These are phyloP conservation scores for Rhodotorula taiwanensis DNA, from an alignment of 768 basidiomycete genomes.

Conservation along the genomic window DNA sequence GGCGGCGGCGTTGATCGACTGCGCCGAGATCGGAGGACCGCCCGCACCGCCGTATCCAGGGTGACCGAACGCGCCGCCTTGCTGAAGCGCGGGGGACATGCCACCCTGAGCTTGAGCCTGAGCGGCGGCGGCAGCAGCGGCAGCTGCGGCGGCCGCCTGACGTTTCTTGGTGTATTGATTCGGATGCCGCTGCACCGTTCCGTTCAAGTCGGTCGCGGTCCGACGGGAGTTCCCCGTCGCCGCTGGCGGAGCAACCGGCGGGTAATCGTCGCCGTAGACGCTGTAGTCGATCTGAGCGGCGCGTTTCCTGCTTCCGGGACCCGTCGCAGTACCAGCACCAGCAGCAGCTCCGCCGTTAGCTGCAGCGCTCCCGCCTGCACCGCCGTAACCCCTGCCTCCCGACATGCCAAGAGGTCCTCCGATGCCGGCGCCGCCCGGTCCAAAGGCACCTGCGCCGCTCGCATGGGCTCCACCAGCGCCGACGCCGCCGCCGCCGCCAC, in stretches of 20 bases:
- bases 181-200: slow-evolving; percentile 29
- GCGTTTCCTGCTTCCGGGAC: slow-evolving; percentile 12
- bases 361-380: background rate
- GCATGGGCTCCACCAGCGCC: background rate
- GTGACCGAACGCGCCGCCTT: background rate
- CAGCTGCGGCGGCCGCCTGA: slow-evolving; percentile 1
- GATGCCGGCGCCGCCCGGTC: too few relatives aligned
- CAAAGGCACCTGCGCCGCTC: too few relatives aligned
- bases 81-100: background rate
- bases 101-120: background rate
- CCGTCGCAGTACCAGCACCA: background rate
- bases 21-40: background rate
- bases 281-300: slow-evolving; percentile 13
- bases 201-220: slow-evolving; percentile 2
- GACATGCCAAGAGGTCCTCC: background rate
- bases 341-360: background rate
- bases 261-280: slow-evolving; percentile 27
- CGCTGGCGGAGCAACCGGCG: background rate
- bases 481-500: background rate
- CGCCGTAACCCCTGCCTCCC: background rate
- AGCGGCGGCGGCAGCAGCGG: background rate
- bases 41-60: background rate
- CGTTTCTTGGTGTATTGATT: slow-evolving; percentile 39
- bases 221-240: background rate
- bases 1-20: background rate